phyloP scores from a whole-genome alignment of 768 basidiomycete genomes.

The Lyophyllum shimeji region DNA sequence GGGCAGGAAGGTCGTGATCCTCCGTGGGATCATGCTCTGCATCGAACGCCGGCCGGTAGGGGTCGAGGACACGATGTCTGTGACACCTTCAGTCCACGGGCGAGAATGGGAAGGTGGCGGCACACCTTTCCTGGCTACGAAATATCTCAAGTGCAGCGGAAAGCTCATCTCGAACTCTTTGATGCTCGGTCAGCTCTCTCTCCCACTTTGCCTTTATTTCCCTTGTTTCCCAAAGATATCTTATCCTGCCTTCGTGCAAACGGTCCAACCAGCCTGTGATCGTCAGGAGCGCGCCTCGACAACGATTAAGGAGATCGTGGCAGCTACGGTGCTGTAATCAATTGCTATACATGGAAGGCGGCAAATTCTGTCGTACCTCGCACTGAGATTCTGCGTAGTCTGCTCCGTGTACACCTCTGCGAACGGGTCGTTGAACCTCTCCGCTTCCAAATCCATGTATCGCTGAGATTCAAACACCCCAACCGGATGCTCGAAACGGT shows the following conservation, averaged over 20 bases:
- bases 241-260: conserved; percentile 33
- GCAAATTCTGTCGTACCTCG: conserved; percentile 30
- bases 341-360: not conserved
- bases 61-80: conserved; percentile 55
- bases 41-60: conserved; percentile 56
- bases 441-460: conserved; percentile 68
- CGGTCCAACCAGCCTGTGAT: conserved; percentile 51
- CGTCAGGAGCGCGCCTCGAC: conserved; percentile 37
- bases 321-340: conserved; percentile 33
- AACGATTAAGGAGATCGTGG: conserved; percentile 47
- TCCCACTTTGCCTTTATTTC: conserved; percentile 29
- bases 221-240: conserved; percentile 32
- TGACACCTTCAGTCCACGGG: not conserved
- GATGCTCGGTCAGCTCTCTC: conserved; percentile 35
- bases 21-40: conserved; percentile 15
- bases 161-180: conserved; percentile 37
- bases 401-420: conserved; percentile 40
- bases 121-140: conserved; percentile 48
- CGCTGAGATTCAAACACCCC: conserved; percentile 74
- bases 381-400: conserved; percentile 43
- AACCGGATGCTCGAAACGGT: conserved; percentile 51
- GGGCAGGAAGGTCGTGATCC: conserved; percentile 50
- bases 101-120: not conserved
- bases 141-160: conserved; percentile 43
- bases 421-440: conserved; percentile 48